Conservation (phyloP, 1,139 yeast species). For the Yamadazyma buinensis region DNA sequence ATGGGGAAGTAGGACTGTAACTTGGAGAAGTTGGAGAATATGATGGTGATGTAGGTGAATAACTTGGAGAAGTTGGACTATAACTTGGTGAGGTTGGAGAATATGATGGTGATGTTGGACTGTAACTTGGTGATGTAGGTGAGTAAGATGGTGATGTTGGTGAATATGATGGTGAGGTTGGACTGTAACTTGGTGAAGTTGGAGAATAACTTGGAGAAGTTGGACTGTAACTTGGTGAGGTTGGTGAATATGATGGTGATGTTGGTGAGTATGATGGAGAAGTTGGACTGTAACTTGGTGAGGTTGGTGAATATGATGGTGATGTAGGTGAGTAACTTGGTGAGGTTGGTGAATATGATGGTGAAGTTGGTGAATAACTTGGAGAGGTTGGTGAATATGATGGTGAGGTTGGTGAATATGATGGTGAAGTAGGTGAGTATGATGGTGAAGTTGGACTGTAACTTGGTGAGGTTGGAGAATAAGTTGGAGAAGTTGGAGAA, state of each 20-base stretch:
- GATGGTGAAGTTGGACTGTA: slow-evolving; percentile 67
- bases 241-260: slow-evolving; percentile 54
- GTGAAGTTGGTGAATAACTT: slow-evolving; percentile 49
- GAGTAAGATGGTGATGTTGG: slow-evolving; percentile 70
- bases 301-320: slow-evolving; percentile 65
- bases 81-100: slow-evolving; percentile 69
- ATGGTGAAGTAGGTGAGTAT: slow-evolving; percentile 62
- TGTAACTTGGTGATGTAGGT: slow-evolving; percentile 58
- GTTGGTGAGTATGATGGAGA: slow-evolving; percentile 65
- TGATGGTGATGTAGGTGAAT: slow-evolving; percentile 62
- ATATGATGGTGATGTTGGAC: slow-evolving; percentile 69
- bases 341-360: slow-evolving; percentile 30
- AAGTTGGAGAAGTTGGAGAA: slow-evolving; percentile 52
- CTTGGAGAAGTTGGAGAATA: slow-evolving; percentile 61
- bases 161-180: slow-evolving; percentile 65
- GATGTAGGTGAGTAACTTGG: slow-evolving; percentile 73
- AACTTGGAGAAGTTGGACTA: slow-evolving; percentile 51
- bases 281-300: slow-evolving; percentile 56
- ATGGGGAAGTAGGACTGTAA: slow-evolving; percentile 49
- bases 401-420: slow-evolving; percentile 53
- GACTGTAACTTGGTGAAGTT: slow-evolving; percentile 65
- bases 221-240: slow-evolving; percentile 29
- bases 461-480: slow-evolving; percentile 59
- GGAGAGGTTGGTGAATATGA: slow-evolving; percentile 61
- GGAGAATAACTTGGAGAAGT: slow-evolving; percentile 63